Base-by-base conservation (phyloP, 345 rosid genomes). In the Salix brachista region DNA sequence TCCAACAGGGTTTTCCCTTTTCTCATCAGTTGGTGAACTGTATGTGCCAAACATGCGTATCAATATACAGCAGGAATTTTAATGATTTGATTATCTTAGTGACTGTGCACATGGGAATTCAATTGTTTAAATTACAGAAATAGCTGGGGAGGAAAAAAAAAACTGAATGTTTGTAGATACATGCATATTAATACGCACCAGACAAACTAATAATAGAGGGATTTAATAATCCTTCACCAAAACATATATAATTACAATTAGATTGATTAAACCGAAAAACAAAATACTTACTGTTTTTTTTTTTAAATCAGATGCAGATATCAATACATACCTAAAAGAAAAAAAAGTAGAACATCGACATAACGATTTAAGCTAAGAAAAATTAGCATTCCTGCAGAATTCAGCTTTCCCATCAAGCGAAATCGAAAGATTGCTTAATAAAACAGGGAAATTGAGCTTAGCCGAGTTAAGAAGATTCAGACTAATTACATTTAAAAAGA, bases 71-170 rank as follows among this genome's bases (percentile, higher is more conserved):
- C 60, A 44, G 10, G 10, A 12, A 9, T 69, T 64, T 70, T 46
- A 44, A 46, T 69, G 30, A 32, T 58, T 58, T 58, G 23, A 34
- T 41, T 28, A 69, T 42, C 5, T 25, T 64, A 71, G 52, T 17
- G 52, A 34, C 11, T 58, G 10, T 10, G 44, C 64, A 77, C 69
- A 23, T 62, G 70, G 34, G 50, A 37, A 44, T 62, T 23, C 18
- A 30, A 68, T 36, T 16, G 41, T 1, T 26, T 34, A 41, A 30
- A 32, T 26, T 41, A 14, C 21, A 56, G 34, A 58, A 26, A 44
- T 23, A 68, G 70, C 65, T 30, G 30, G 68, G n/a, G 60, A 74
- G 23, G 58, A 74, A n/a, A 74, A 42, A 42, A 30, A 39, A 69
- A 3, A 12, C 11, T 26, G 41, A 66, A 19, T n/a, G 4, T 5